Conservation (phyloP, 2,329 filamentous ascomycete genomes). For the Stagonosporopsis rhizophila region DNA sequence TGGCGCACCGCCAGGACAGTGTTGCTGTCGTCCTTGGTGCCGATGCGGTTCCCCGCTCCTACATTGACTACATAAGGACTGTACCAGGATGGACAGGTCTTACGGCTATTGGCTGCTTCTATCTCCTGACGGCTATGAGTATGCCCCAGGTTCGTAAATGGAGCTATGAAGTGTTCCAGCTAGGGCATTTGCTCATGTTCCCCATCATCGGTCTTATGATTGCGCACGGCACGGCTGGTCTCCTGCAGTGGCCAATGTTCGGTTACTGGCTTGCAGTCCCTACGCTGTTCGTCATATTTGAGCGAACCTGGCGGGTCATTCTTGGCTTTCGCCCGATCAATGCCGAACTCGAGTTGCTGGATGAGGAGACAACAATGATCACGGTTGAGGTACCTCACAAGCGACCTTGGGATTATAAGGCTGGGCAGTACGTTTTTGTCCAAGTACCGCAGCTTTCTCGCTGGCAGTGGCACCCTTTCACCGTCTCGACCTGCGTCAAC, state of each 20-base stretch:
- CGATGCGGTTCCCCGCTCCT: slow-evolving; percentile 54
- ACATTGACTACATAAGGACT: slow-evolving; percentile 56
- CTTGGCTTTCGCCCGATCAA: slow-evolving; percentile 59
- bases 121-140: slow-evolving; percentile 57
- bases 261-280: slow-evolving; percentile 65
- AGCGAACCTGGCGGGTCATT: slow-evolving; percentile 56
- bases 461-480: slow-evolving; percentile 68
- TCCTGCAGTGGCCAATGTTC: slow-evolving; percentile 64
- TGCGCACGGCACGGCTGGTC: slow-evolving; percentile 60
- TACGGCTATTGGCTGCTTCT: slow-evolving; percentile 59
- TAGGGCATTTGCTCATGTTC: slow-evolving; percentile 65
- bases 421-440: slow-evolving; percentile 65
- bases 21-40: slow-evolving; percentile 56
- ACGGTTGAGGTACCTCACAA: slow-evolving; percentile 58
- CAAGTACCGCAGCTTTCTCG: slow-evolving; percentile 61
- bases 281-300: slow-evolving; percentile 58
- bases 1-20: slow-evolving; percentile 52
- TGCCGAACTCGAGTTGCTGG: slow-evolving; percentile 58
- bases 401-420: slow-evolving; percentile 61
- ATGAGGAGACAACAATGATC: slow-evolving; percentile 61
- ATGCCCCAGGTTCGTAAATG: slow-evolving; percentile 59
- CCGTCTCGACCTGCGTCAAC: slow-evolving; percentile 62
- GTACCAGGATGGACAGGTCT: slow-evolving; percentile 62
- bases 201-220: slow-evolving; percentile 64
- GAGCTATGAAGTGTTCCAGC: slow-evolving; percentile 65